Evolutionary conservation across 345 rosid species (phyloP).

Genomic region (Xanthoceras sorbifolium): DNA sequence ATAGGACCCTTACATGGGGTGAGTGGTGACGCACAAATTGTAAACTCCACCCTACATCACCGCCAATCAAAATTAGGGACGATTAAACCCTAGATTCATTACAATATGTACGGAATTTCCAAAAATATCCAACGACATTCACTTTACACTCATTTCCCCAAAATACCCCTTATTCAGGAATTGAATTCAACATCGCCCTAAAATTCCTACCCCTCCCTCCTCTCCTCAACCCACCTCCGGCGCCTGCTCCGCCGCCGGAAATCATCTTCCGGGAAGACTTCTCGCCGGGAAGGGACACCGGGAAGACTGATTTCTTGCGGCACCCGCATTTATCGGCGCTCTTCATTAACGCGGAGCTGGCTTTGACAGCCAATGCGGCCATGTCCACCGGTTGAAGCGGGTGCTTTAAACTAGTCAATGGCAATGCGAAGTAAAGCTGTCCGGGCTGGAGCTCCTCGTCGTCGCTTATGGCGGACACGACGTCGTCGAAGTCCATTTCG

Average conservation of each 20-base stretch:
- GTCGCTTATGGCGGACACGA: slow-evolving; percentile 55
- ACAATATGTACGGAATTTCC: slow-evolving; percentile 15
- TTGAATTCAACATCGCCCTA: slow-evolving; percentile 62
- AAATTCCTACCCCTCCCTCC: slow-evolving; percentile 44
- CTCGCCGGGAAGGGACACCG: slow-evolving; percentile 31
- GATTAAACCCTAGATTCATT: neutral
- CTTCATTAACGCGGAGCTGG: slow-evolving; percentile 83
- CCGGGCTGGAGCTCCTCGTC: slow-evolving; percentile 87
- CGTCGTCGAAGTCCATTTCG: slow-evolving; percentile 90
- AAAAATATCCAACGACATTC: slow-evolving; percentile 14
- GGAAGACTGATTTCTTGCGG: slow-evolving; percentile 40
- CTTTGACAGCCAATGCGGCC: slow-evolving; percentile 99
- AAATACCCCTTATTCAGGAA: slow-evolving; percentile 63
- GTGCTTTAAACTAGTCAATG: slow-evolving; percentile 56
- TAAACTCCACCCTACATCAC: neutral
- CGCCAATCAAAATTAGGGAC: neutral
- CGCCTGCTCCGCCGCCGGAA: slow-evolving; percentile 20
- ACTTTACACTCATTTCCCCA: neutral
- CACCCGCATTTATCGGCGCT: slow-evolving; percentile 43
- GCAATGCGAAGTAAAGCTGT: slow-evolving; percentile 83
- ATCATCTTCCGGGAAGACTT: slow-evolving; percentile 23
- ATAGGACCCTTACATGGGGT: slow-evolving; percentile 32
- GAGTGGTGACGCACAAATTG: slow-evolving; percentile 5
- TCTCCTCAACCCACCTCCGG: slow-evolving; percentile 31
- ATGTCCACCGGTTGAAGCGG: slow-evolving; percentile 80